phyloP scores from a whole-genome alignment of 495 filamentous ascomycete genomes.

The Daldinia loculata region DNA sequence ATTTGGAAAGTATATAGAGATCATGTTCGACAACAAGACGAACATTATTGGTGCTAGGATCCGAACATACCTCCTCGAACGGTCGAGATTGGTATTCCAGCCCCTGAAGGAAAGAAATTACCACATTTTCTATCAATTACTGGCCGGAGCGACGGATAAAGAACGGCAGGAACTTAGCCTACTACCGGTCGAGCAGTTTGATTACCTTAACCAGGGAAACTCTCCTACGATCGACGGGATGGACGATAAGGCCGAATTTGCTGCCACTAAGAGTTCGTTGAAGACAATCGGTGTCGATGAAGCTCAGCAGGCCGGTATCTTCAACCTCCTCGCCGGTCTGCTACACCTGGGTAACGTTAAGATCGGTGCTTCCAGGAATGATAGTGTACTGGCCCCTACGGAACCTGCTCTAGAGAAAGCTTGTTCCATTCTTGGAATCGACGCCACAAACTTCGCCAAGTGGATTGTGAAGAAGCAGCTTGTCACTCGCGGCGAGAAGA shows the following conservation, averaged over 20 bases:
- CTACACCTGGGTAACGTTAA: slow-evolving; percentile 96
- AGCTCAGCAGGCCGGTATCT: slow-evolving; percentile 81
- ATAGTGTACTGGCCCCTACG: slow-evolving; percentile 79
- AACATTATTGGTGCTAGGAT: slow-evolving; percentile 99
- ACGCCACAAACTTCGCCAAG: slow-evolving; percentile 87
- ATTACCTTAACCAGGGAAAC: slow-evolving; percentile 96
- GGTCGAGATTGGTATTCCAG: slow-evolving; percentile 97
- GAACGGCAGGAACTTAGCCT: slow-evolving; percentile 82
- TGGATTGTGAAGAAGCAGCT: slow-evolving; percentile 99
- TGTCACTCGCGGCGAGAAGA: slow-evolving; percentile 96
- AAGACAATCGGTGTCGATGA: slow-evolving; percentile 85
- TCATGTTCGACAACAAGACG: slow-evolving; percentile 95
- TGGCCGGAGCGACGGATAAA: slow-evolving; percentile 88
- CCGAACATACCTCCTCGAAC: slow-evolving; percentile 92
- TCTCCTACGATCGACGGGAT: slow-evolving; percentile 90
- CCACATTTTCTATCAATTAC: slow-evolving; percentile 98
- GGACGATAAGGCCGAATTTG: slow-evolving; percentile 94
- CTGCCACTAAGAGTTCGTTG: slow-evolving; percentile 84
- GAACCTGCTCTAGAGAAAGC: slow-evolving; percentile 86
- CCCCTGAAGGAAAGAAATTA: slow-evolving; percentile 98
- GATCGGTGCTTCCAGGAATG: slow-evolving; percentile 87
- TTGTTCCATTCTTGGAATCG: slow-evolving; percentile 87
- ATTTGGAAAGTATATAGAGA: slow-evolving; percentile 99
- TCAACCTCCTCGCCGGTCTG: slow-evolving; percentile 89
- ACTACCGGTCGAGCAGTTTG: slow-evolving; percentile 85